Evolutionary conservation across 495 filamentous ascomycete genomes (phyloP).

Genomic region (Aspergillus incahuasiensis): DNA sequence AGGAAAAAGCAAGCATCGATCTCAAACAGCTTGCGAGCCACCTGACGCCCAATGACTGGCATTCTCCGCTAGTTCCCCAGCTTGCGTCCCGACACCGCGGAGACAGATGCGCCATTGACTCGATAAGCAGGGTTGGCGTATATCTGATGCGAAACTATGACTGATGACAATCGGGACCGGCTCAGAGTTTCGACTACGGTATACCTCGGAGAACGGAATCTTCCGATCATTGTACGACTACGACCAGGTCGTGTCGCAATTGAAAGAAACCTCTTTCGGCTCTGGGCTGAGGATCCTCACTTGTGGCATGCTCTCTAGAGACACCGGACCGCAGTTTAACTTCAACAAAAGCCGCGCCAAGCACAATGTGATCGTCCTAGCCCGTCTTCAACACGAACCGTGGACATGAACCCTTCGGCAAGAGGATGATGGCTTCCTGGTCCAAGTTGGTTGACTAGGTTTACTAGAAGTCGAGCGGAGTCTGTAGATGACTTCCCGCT

Average conservation of each 20-base stretch:
- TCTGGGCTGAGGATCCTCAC: conserved; percentile 9
- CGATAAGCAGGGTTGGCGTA: conserved; percentile 4
- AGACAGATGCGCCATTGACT: conserved; percentile 3
- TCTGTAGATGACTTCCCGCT: not conserved
- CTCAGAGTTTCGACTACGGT: not conserved
- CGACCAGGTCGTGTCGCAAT: not conserved
- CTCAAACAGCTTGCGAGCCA: conserved; percentile 12
- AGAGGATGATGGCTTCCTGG: not conserved
- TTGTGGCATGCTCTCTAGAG: too few relatives aligned
- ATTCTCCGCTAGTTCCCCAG: conserved; percentile 15
- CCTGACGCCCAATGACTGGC: conserved; percentile 14
- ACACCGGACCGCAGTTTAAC: too few relatives aligned
- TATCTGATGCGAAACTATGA: conserved; percentile 13
- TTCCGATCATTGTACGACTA: not conserved
- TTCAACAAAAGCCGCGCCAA: conserved; percentile 9
- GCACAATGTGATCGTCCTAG: conserved; percentile 5
- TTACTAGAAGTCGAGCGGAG: too few relatives aligned
- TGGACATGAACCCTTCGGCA: not conserved
- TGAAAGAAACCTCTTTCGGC: not conserved
- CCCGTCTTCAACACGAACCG: conserved; percentile 1
- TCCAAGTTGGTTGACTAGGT: too few relatives aligned
- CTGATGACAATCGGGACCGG: not conserved
- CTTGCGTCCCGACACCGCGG: conserved; percentile 11
- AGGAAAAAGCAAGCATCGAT: conserved; percentile 14
- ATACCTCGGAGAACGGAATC: conserved; percentile 1